Evolutionary conservation across 2,329 filamentous ascomycete genomes (phyloP), one percentile per base, ranked within the genome.

Genomic region (Alternaria novae-zelandiae): DNA sequence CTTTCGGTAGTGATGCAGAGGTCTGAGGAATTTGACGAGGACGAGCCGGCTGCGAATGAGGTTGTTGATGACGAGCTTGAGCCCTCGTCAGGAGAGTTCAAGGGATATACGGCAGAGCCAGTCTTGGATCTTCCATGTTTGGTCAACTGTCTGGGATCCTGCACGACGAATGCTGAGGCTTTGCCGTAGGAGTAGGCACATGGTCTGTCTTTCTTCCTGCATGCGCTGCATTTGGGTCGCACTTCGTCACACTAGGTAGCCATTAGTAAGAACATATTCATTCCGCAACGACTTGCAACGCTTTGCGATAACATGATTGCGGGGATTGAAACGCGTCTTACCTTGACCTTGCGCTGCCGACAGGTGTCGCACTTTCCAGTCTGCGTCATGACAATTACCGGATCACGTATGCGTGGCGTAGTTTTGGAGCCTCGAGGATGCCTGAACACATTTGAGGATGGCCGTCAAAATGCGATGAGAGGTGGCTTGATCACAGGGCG

Each of bases 311-410:
- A 17, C 7, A 10, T 8, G 9, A 7, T 11, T 0, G 17, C 47
- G 25, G n/a, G 11, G 43, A 1, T 36, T 5, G 50, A 17, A 6
- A 36, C 8, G 9, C 9, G 17, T 43, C 20, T 28, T 59, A 77
- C 75, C 70, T 76, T 77, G 44, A 77, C 75, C 56, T 77, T 77
- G 11, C 75, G 71, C 47, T 67, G 67, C 32, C 75, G 68, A 61
- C 75, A 77, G 4, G 64, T 75, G 47, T 76, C 73, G 53, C 75
- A 77, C 63, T 77, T 77, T 13, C 74, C 74, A 4, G 71, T 71
- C 45, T 72, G 72, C 6, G 75, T 77, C 75, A 77, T 77, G 5
- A 17, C 26, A 11, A 25, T 8, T 3, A 13, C 10, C 20, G 1
- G 5, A 7, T 4, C 10, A 5, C 11, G 12, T 15, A 28, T 20